phyloP scores from a whole-genome alignment of 2,329 filamentous ascomycete species.

The Ceratocystis papillata region DNA sequence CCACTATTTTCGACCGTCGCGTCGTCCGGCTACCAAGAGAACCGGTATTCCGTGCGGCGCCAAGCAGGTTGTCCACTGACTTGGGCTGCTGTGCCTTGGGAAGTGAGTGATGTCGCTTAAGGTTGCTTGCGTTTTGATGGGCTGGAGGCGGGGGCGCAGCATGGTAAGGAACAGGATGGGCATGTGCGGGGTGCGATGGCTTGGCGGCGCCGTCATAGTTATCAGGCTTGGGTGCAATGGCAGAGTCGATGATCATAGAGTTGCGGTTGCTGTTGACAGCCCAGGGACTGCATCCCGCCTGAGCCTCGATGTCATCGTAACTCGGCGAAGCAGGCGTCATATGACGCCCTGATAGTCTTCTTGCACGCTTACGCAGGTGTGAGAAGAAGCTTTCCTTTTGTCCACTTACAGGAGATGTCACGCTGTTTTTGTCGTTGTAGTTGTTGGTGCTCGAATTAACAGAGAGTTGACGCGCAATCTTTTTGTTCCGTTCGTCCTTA shows the following conservation, averaged over 20 bases:
- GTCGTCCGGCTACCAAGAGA: slow-evolving; percentile 36
- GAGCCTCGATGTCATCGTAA: slow-evolving; percentile 83
- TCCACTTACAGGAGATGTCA: slow-evolving; percentile 64
- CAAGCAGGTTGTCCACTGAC: slow-evolving; percentile 50
- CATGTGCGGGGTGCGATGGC: slow-evolving; percentile 29
- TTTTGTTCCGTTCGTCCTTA: slow-evolving; percentile 54
- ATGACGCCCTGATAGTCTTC: slow-evolving; percentile 83
- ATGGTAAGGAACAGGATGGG: slow-evolving; percentile 40
- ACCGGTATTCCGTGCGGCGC: slow-evolving; percentile 38
- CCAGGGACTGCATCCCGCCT: slow-evolving; percentile 84
- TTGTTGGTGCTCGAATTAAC: slow-evolving; percentile 87
- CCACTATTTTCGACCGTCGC: slow-evolving; percentile 59
- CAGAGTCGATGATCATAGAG: slow-evolving; percentile 64
- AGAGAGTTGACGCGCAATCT: slow-evolving; percentile 88
- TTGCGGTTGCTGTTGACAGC: slow-evolving; percentile 59
- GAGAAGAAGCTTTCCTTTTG: slow-evolving; percentile 98
- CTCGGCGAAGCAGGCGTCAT: slow-evolving; percentile 68
- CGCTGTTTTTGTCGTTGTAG: slow-evolving; percentile 67
- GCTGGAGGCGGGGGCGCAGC: slow-evolving; percentile 41
- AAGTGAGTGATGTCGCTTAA: slow-evolving; percentile 56
- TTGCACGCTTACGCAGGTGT: slow-evolving; percentile 83
- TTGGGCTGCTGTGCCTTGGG: slow-evolving; percentile 49
- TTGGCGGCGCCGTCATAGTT: slow-evolving; percentile 52
- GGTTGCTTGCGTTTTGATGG: slow-evolving; percentile 42
- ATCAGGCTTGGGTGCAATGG: slow-evolving; percentile 42